Evolutionary conservation across 352 stramenopile species (phyloP).

Genomic region (Phytophthora sojae): DNA sequence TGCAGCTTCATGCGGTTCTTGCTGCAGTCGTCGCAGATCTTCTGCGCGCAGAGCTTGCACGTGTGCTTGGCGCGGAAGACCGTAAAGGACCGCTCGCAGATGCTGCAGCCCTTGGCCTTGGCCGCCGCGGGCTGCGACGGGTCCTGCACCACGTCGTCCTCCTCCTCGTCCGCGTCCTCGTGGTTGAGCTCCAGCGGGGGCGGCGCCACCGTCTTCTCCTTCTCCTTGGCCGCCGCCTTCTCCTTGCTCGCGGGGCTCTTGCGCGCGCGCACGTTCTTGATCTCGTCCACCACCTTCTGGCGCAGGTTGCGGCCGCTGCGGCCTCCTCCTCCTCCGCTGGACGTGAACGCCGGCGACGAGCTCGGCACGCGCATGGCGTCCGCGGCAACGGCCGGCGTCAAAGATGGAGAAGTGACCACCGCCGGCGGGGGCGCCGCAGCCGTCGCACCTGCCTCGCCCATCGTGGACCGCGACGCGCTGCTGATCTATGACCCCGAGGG

Average conservation of each 20-base stretch:
- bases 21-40: constrained; percentile 87
- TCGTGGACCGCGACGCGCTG: constrained; percentile 6
- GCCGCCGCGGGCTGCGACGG: not conserved
- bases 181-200: constrained; percentile 44
- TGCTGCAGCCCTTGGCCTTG: constrained; percentile 53
- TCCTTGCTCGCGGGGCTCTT: constrained; percentile 33
- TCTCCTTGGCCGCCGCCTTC: constrained; percentile 9
- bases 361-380: not conserved
- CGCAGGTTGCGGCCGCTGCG: constrained; percentile 50
- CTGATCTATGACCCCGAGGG: not conserved
- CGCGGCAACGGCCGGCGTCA: not conserved
- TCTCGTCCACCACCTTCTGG: constrained; percentile 71
- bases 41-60: constrained; percentile 73
- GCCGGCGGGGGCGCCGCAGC: constrained; percentile 3
- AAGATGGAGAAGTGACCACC: constrained; percentile 5
- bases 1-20: constrained; percentile 84
- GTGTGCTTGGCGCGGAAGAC: constrained; percentile 86
- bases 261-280: constrained; percentile 67
- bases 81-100: constrained; percentile 78
- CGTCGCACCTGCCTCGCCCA: constrained; percentile 33
- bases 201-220: constrained; percentile 2
- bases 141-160: constrained; percentile 28
- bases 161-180: constrained; percentile 31
- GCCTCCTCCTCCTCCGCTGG: not conserved
- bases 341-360: not conserved